Base-by-base conservation (phyloP, 2,329 filamentous ascomycete genomes). In the Xylaria sp. region DNA sequence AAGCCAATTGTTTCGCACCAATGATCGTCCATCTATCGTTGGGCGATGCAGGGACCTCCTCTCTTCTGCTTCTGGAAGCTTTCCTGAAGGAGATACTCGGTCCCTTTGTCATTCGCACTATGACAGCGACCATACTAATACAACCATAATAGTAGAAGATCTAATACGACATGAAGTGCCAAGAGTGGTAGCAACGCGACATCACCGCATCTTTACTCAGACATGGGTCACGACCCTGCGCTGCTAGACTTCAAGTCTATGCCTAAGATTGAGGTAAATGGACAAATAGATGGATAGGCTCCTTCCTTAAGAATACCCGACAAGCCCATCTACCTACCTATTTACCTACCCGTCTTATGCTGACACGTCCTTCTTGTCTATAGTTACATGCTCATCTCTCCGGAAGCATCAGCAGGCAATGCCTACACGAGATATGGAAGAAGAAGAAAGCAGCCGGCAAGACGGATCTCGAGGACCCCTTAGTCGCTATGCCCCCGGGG, bases 401-500 rank as follows among this genome's bases (percentile, higher is more conserved):
- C 2, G 59, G 67, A 2, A 67, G 66, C 78, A 93, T 96, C 78
- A 91, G 88, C 76, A 88, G 91, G 37, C 82, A 88, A 74, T 90
- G 88, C 69, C 87, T 96, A 1, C 92, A 93, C 76, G 86, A 92
- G 44, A 89, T 95, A 76, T 96, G 93, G 92, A 74, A 82, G 57
- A 78, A 79, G 63, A 92, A 90, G 77, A 88, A 86, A 67, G 80
- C 81, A 3, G 80, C 85, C 8, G 82, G 84, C 4, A 76, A 83
- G 25, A 86, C 89, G 2, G 77, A 84, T 10, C 81, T 94, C 0
- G 83, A 89, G 59, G 92, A 96, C 75, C 93, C 93, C 1, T 79
- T 92, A 18, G 73, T 88, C 0, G 87, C 89, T 40, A 92, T 95
- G 82, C 90, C 91, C 0, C 82, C 84, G 1, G 90, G 85, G n/a